These are phyloP conservation scores for Anaeramoeba ignava DNA, from an alignment of 78 protist species.

Conservation along the genomic window DNA sequence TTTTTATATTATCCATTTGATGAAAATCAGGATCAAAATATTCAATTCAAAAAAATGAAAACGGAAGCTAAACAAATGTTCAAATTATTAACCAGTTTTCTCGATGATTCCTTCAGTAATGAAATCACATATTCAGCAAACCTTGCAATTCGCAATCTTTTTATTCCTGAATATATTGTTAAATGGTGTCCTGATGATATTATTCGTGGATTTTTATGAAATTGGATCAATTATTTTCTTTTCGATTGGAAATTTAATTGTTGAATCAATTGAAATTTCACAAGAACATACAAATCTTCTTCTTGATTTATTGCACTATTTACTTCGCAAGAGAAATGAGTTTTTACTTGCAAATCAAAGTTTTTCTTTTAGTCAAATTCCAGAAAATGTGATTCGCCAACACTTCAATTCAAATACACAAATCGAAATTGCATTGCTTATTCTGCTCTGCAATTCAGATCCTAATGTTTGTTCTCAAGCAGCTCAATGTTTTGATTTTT, in stretches of 20 bases:
- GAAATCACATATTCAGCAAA: slow-evolving; percentile 11
- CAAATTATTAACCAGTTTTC: background rate
- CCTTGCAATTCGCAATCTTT: slow-evolving; percentile 25
- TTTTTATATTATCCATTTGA: too few species aligned
- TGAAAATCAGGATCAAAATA: too few species aligned
- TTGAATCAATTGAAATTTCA: background rate
- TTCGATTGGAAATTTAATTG: background rate
- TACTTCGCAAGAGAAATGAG: background rate
- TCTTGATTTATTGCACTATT: background rate
- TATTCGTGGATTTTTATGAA: slow-evolving; percentile 39
- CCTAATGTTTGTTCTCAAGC: background rate
- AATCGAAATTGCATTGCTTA: background rate
- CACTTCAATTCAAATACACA: background rate
- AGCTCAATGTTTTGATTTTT: background rate
- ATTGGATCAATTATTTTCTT: slow-evolving; percentile 7
- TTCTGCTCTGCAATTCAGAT: background rate
- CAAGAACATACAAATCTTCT: background rate
- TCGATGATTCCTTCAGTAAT: background rate
- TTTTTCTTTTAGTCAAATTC: background rate
- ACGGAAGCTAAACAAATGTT: background rate
- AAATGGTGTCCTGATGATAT: slow-evolving; percentile 24
- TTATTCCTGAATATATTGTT: slow-evolving; percentile 30
- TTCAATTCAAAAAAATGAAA: too few species aligned
- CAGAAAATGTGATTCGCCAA: too few species aligned
- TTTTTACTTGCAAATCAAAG: background rate